These are phyloP conservation scores for Camelina sativa DNA, from an alignment of 345 rosid species.

Conservation along the genomic window DNA sequence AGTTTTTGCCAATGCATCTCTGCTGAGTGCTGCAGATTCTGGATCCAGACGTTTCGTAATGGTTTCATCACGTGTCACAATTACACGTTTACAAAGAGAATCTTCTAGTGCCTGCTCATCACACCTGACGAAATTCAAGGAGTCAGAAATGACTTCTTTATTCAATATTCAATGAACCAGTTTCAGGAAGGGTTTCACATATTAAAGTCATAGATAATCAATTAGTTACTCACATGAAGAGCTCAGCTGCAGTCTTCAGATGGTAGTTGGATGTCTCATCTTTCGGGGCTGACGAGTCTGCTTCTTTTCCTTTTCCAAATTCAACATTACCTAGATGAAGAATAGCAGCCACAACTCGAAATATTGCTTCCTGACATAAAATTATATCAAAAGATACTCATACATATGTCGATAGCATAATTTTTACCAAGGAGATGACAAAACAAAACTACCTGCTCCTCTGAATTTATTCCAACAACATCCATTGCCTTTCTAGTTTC, in stretches of 20 bases:
- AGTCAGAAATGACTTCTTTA: slow-evolving; percentile 37
- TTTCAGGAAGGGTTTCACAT: slow-evolving; percentile 26
- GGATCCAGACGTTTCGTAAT: slow-evolving; percentile 96
- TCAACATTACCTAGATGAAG: slow-evolving; percentile 97
- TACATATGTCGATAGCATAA: slow-evolving; percentile 4
- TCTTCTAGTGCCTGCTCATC: slow-evolving; percentile 86
- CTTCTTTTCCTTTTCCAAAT: slow-evolving; percentile 85
- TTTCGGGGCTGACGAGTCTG: slow-evolving; percentile 91
- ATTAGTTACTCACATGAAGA: slow-evolving; percentile 62
- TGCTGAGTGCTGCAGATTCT: slow-evolving; percentile 76
- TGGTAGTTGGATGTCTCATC: slow-evolving; percentile 87
- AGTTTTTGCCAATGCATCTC: slow-evolving; percentile 96
- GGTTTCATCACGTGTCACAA: slow-evolving; percentile 90
- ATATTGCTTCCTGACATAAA: slow-evolving; percentile 74
- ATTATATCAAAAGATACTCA: slow-evolving; percentile 17
- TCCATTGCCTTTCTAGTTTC: slow-evolving; percentile 95
- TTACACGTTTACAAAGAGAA: slow-evolving; percentile 95
- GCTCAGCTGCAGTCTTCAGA: slow-evolving; percentile 87
- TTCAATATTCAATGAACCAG: slow-evolving; percentile 10
- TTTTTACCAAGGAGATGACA: background rate
- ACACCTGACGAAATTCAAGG: slow-evolving; percentile 63
- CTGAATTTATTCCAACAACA: slow-evolving; percentile 83
- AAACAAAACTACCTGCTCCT: slow-evolving; percentile 75
- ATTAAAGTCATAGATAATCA: slow-evolving; percentile 26
- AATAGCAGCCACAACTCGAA: slow-evolving; percentile 91